These are phyloP conservation scores for Petrea volubilis DNA, from an alignment of 257 asterid species.

Conservation along the genomic window DNA sequence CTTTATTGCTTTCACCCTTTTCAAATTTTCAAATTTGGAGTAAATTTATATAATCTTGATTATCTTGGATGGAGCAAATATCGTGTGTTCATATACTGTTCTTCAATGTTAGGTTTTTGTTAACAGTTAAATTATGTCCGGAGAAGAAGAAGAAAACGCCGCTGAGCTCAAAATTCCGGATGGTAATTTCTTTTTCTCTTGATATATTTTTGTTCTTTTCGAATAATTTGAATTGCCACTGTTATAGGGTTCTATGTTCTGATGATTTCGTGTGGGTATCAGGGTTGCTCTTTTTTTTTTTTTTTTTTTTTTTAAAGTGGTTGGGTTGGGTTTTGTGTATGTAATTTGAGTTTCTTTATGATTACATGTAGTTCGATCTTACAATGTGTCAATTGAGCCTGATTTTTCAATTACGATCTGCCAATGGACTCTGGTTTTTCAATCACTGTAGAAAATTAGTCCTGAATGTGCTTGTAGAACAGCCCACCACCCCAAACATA, in stretches of 20 bases:
- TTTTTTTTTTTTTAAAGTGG: no score
- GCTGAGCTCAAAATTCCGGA: constrained; percentile 88
- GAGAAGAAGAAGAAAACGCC: constrained; percentile 84
- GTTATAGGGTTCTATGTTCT: neutral
- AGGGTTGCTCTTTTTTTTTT: no score
- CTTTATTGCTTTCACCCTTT: neutral
- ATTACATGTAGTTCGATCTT: no score
- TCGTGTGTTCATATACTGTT: neutral
- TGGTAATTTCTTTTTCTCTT: constrained; percentile 41
- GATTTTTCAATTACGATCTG: no score
- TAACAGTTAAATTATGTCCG: constrained; percentile 44
- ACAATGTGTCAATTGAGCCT: no score
- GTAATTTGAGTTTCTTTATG: no score
- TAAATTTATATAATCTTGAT: neutral
- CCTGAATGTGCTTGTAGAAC: neutral
- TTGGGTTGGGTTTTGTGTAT: no score
- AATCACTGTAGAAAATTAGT: neutral
- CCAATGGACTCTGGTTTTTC: no score
- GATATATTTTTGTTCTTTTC: neutral
- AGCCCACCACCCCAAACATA: no score
- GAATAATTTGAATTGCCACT: neutral
- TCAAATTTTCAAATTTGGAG: neutral
- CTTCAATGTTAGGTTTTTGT: neutral
- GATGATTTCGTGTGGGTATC: neutral
- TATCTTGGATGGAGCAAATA: neutral